Evolutionary conservation across 1,139 yeast genomes (phyloP).

Genomic region (Saccharomyces pastorianus): DNA sequence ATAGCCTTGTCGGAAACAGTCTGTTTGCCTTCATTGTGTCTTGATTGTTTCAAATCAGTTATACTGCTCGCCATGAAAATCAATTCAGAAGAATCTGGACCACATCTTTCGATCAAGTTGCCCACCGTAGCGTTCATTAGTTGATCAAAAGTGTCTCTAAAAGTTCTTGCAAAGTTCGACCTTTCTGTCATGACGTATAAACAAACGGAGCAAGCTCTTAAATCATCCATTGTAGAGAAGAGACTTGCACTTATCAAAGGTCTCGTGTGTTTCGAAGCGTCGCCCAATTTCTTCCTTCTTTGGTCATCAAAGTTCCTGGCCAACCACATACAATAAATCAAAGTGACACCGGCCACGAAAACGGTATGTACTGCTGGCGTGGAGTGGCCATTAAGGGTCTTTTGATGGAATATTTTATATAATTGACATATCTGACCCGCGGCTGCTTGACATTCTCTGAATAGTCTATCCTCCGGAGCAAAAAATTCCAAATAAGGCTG

Average conservation of each 20-base stretch:
- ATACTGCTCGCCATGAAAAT: slow-evolving; percentile 27
- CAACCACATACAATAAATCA: slow-evolving; percentile 53
- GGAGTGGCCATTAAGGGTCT: slow-evolving; percentile 49
- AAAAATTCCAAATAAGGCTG: slow-evolving; percentile 52
- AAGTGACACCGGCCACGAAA: slow-evolving; percentile 55
- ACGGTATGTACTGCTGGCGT: slow-evolving; percentile 55
- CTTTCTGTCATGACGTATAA: slow-evolving; percentile 57
- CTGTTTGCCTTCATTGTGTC: too few relatives aligned
- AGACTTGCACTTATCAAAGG: slow-evolving; percentile 45
- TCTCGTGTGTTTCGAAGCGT: slow-evolving; percentile 45
- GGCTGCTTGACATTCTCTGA: slow-evolving; percentile 54
- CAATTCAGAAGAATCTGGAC: slow-evolving; percentile 47
- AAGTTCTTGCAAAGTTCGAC: slow-evolving; percentile 47
- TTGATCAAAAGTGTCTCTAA: slow-evolving; percentile 56
- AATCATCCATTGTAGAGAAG: slow-evolving; percentile 46
- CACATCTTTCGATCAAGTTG: slow-evolving; percentile 46
- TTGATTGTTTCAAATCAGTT: not conserved
- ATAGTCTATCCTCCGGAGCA: slow-evolving; percentile 48
- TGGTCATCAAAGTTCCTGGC: slow-evolving; percentile 48
- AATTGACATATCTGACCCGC: slow-evolving; percentile 56
- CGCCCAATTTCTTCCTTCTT: slow-evolving; percentile 41
- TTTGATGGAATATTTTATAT: slow-evolving; percentile 50
- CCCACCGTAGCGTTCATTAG: slow-evolving; percentile 51
- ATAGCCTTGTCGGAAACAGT: not conserved
- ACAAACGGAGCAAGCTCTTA: slow-evolving; percentile 52